Base-by-base conservation (phyloP, 1,284 basidiomycete species). In the Laetiporus sulphureus region DNA sequence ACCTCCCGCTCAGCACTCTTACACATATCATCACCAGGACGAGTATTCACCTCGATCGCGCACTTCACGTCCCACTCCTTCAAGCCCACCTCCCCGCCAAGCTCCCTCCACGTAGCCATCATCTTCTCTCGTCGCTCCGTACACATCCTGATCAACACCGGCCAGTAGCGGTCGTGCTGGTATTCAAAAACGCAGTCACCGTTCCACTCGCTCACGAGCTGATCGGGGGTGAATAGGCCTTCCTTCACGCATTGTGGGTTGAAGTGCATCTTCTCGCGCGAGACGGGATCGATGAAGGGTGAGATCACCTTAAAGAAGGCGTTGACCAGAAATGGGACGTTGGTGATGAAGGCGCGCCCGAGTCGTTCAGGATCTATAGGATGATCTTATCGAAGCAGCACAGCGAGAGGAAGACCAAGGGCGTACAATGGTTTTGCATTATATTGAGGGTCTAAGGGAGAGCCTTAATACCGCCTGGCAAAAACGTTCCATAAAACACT, bases 321-420 rank as follows among this genome's bases (percentile, higher is more conserved):
- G 49, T 80, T 81, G 48, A 93, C 64, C 50, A 90, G 63, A 65
- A 75, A 90, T 18, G 93, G 92, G 36, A 92, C 78, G 56, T 94
- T 91, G 46, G 86, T 72, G 50, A 95, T 80, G 34, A 93, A 66
- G 1, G 90, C 81, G 19, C 79, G 70, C n/a, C 91, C 91, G 25
- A 97, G 77, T n/a, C 91, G 79, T 65, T 95, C 92, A 1, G 91
- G 90, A 57, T 96, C 91, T 47, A 83, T 77, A 60, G 94, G 91
- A 30, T 19, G 31, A 3, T 22, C n/a, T n/a, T n/a, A n/a, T n/a
- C n/a, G n/a, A n/a, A n/a, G n/a, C n/a, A n/a, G n/a, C n/a, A n/a
- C n/a, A n/a, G n/a, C n/a, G n/a, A n/a, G n/a, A n/a, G n/a, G n/a
- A n/a, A n/a, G 31, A 27, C n/a, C 11, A 19, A 36, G 32, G 91